Evolutionary conservation across 2,329 filamentous ascomycete genomes (phyloP), one percentile per base, ranked within the genome.

Genomic region (Stachybotrys chlorohalonatus): DNA sequence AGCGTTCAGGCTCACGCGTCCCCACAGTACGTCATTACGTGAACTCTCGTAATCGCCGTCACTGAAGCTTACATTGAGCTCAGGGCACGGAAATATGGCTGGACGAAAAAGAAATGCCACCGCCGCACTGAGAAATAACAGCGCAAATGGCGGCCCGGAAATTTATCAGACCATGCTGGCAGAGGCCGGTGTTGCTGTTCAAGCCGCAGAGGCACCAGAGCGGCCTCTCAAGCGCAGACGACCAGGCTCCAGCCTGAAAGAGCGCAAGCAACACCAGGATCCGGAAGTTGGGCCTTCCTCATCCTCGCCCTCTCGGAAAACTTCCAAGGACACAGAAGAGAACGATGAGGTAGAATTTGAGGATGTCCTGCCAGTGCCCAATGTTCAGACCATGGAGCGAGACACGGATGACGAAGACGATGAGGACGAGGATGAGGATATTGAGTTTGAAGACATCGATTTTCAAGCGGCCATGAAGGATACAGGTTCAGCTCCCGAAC

Each of bases 161-260:
- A 69, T 80, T 39, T 79, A 79, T 60, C 69, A 65, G 47, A 71
- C 79, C 57, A 76, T 80, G 76, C 70, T 80, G 39, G 66, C 66
- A 11, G 76, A 79, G 58, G 77, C 72, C n/a, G 72, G 75, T n/a
- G 68, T 77, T 31, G 64, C 64, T 47, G 54, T 58, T 30, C 57
- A 54, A 31, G 54, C 59, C 31, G 59, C 54, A 51, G 61, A 55
- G 59, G 64, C 59, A 49, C 62, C 69, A 3, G 73, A 75, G 55
- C 68, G 71, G 51, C 75, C 76, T 1, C 55, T 69, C 39, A 75
- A 77, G 58, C 68, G 71, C 15, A 67, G 67, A 54, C 64, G 68
- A 54, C 62, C 66, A 13, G 65, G 59, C 1, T 51, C 54, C 57
- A 54, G 47, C 49, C 54, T 49, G 24, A 24, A 24, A 24, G 24